A percentile compares a stretch with the other conserved stretches of the same genome.
Conservation (phyloP, 83 land plant species). For the Picea abies region DNA sequence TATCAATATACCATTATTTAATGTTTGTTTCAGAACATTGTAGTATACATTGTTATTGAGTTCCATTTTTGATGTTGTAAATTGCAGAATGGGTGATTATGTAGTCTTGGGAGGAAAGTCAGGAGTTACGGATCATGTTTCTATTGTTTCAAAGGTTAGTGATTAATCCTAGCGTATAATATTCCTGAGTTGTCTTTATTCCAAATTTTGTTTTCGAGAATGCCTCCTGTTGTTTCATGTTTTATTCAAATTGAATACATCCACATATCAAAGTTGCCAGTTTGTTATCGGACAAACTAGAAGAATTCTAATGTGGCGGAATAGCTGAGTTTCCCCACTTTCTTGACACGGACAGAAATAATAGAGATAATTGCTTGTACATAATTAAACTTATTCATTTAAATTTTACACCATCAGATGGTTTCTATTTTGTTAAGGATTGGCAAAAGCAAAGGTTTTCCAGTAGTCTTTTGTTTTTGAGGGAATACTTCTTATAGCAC, state of each 20-base stretch:
- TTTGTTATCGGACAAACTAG: too few relatives aligned
- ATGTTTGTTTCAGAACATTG: not conserved
- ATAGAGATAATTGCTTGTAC: not conserved
- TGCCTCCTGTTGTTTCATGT: not conserved
- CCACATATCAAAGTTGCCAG: too few relatives aligned
- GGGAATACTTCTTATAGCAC: not conserved
- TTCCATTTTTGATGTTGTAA: not conserved
- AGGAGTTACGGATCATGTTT: conserved; percentile 85
- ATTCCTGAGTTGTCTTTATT: not conserved
- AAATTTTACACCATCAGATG: not conserved
- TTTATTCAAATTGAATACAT: too few relatives aligned
- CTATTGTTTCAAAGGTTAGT: conserved; percentile 80
- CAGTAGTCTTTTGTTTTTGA: not conserved
- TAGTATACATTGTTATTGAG: not conserved
- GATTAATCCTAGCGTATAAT: not conserved
- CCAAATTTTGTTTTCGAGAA: not conserved
- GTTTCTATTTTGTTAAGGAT: not conserved
- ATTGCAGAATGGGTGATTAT: conserved; percentile 85
- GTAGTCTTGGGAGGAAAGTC: conserved; percentile 87
- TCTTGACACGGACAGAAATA: not conserved
- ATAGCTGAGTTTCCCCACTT: too few relatives aligned
- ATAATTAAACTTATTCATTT: not conserved
- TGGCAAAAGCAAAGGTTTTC: not conserved
- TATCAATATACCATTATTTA: not conserved
- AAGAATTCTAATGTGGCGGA: too few relatives aligned